phyloP scores from a whole-genome alignment of 169 alveolate genomes.

The Eimeria praecox region DNA sequence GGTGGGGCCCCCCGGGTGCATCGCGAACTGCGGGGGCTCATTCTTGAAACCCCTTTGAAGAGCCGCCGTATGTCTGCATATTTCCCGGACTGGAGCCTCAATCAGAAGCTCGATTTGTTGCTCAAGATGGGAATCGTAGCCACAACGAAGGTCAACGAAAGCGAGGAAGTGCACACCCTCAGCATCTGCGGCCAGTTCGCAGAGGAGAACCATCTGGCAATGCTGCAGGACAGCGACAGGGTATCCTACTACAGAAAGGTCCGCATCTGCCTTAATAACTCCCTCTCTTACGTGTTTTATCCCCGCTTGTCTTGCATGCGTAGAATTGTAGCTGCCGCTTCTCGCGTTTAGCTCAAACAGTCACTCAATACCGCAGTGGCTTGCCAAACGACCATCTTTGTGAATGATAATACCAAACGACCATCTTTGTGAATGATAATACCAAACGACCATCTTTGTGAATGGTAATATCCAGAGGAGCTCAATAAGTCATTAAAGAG shows the following conservation, averaged over 20 bases:
- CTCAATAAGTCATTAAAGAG: neutral
- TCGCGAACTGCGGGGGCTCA: constrained; percentile 52
- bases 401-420: neutral
- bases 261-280: neutral
- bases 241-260: constrained; percentile 69
- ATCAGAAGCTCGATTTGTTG: constrained; percentile 50
- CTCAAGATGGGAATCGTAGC: constrained; percentile 70
- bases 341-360: neutral
- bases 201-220: constrained; percentile 70
- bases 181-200: constrained; percentile 75
- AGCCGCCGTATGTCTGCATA: constrained; percentile 71
- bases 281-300: neutral
- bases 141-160: constrained; percentile 50
- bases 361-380: neutral
- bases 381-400: neutral
- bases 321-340: too few species aligned
- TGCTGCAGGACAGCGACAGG: constrained; percentile 74
- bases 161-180: constrained; percentile 76
- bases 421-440: neutral
- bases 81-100: constrained; percentile 47
- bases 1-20: constrained; percentile 26
- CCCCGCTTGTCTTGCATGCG: neutral
- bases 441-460: neutral
- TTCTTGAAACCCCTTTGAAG: constrained; percentile 31
- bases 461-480: neutral